Evolutionary conservation across 1,284 basidiomycete species (phyloP).

Genomic region (Trichosporon asahii): DNA sequence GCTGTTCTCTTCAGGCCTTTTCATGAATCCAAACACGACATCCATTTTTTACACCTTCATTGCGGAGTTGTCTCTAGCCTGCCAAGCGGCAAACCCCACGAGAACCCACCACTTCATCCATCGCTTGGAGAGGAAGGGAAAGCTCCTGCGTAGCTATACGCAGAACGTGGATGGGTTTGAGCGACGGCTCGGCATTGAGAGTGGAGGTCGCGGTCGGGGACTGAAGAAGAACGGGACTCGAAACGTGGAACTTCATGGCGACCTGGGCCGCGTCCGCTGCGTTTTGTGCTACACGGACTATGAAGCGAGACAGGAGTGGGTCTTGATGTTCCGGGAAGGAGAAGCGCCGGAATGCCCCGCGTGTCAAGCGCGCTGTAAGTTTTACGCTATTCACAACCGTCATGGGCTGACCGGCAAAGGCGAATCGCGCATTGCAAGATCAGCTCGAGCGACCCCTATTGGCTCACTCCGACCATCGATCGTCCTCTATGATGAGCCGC

Average conservation of each 20-base stretch:
- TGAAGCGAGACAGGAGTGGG: constrained; percentile 62
- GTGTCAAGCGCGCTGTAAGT: constrained; percentile 71
- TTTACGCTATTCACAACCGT: not conserved
- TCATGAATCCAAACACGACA: constrained; percentile 73
- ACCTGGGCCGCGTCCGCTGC: constrained; percentile 82
- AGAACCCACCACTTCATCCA: constrained; percentile 85
- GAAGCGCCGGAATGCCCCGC: constrained; percentile 76
- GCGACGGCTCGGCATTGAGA: constrained; percentile 71
- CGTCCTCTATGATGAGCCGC: constrained; percentile 83
- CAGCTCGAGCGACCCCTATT: constrained; percentile 69
- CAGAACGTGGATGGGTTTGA: constrained; percentile 96
- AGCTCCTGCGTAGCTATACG: constrained; percentile 82
- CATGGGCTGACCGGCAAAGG: constrained; percentile 54
- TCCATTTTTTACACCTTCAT: constrained; percentile 93
- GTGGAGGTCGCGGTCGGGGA: constrained; percentile 56
- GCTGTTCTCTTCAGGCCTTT: constrained; percentile 81
- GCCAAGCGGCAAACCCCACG: constrained; percentile 74
- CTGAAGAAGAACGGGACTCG: constrained; percentile 65
- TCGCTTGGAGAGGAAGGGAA: constrained; percentile 76
- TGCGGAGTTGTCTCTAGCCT: constrained; percentile 76
- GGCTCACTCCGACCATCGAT: constrained; percentile 81
- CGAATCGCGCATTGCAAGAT: constrained; percentile 69
- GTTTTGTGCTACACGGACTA: constrained; percentile 72
- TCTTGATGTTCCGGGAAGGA: constrained; percentile 65
- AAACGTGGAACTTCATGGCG: constrained; percentile 87